Conservation (phyloP, 2,329 filamentous ascomycete genomes). For the Epichloe elymi region DNA sequence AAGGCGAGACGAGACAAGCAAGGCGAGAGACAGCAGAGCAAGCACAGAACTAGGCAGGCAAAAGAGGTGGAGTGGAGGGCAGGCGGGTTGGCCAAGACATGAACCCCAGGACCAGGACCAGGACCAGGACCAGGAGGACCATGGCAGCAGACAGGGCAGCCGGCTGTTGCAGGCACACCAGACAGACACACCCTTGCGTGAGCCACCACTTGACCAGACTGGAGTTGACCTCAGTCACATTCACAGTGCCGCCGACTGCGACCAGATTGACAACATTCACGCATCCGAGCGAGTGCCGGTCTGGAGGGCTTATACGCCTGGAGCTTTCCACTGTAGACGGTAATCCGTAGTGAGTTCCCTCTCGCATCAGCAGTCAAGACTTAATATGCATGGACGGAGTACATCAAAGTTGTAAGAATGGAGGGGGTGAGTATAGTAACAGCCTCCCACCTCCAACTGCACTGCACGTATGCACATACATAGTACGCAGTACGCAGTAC, state of each 20-base stretch:
- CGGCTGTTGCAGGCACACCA: not conserved
- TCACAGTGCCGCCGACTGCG: no score
- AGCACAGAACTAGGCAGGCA: constrained; percentile 1
- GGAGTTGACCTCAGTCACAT: no score
- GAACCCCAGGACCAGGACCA: constrained; percentile 4
- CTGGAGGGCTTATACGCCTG: not conserved
- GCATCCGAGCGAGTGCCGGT: no score
- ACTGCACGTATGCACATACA: not conserved
- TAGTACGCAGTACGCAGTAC: no score
- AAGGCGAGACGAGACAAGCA: not conserved
- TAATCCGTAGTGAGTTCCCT: no score
- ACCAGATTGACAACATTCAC: no score
- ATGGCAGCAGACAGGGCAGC: constrained; percentile 1
- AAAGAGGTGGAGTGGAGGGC: not conserved
- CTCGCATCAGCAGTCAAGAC: not conserved
- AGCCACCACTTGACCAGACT: no score
- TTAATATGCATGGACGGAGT: not conserved
- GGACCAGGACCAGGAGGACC: constrained; percentile 1
- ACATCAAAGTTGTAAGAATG: not conserved
- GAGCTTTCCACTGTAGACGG: not conserved
- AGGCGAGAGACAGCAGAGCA: not conserved
- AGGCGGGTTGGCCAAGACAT: constrained; percentile 4
- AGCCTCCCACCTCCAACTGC: not conserved
- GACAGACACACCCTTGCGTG: not conserved
- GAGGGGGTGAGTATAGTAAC: not conserved